Base-by-base conservation (phyloP, 371 early-diverging fungal genomes). In the Mucor ambiguus region DNA sequence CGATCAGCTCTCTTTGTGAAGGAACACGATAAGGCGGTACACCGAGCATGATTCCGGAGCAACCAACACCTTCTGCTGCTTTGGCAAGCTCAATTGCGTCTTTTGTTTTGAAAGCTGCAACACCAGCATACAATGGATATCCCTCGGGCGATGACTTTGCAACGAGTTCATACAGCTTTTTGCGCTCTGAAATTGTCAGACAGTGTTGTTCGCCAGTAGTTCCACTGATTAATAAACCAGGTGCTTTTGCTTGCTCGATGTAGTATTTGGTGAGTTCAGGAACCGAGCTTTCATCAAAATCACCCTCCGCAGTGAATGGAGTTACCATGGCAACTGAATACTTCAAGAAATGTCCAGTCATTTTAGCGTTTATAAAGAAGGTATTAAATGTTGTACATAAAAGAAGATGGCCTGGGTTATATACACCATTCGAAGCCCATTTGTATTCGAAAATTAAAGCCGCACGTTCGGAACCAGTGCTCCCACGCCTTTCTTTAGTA, bases 151-250 rank as follows among this genome's bases (percentile, higher is more conserved):
- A 65, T 10, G 63, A 38, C n/a, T 57, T 26, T 43, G 38, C 61
- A 8, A 72, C 73, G 14, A 54, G 11, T 26, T 46, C 10, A 22
- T 64, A 75, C 1, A 75, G 14, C 28, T 70, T 66, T 20, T 75
- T 75, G 41, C 76, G 72, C 29, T 75, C 76, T 18, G 22, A 49
- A 33, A 75, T 66, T 0, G 70, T 67, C 60, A 75, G 56, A 24
- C 72, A 72, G 62, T 75, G 76, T n/a, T 75, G 76, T 33, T 75
- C 76, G 33, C 76, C 76, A 12, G 76, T 75, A 3, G 58, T 48
- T 4, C 76, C 76, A 33, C 73, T 69, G 22, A 75, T 63, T n/a
- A 75, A 66, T 20, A 75, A 67, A 16, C 73, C 76, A 32, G 76
- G 76, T 20, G 67, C 63, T 9, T 59, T 49, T 18, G 48, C 28